Percentiles rank a stretch among this genome's conserved stretches.
Evolutionary conservation across 1,139 yeast genomes (phyloP).

Genomic region (Yamadazyma taylorii): DNA sequence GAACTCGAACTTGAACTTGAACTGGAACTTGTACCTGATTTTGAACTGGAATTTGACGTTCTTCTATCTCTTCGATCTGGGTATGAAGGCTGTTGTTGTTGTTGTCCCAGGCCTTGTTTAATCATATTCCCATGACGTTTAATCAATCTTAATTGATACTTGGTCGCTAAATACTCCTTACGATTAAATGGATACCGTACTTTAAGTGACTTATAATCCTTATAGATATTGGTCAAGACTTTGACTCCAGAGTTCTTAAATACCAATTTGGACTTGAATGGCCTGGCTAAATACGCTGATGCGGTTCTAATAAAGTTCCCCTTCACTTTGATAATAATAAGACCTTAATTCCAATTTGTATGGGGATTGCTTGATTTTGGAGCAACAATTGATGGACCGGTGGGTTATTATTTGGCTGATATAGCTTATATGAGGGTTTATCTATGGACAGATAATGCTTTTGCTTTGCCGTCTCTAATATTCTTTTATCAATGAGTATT

Average conservation of each 20-base stretch:
- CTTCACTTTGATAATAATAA: constrained; percentile 16
- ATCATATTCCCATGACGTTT: constrained; percentile 19
- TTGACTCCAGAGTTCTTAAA: constrained; percentile 10
- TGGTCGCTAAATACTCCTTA: constrained; percentile 11
- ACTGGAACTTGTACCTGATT: neutral
- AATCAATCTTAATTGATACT: constrained; percentile 14
- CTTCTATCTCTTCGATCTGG: too few species aligned
- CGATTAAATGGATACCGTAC: constrained; percentile 16
- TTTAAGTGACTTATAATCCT: constrained; percentile 27
- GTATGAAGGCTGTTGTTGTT: too few species aligned
- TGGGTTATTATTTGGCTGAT: too few species aligned
- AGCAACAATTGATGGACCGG: too few species aligned
- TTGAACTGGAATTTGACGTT: neutral
- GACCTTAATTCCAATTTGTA: too few species aligned
- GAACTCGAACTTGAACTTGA: neutral
- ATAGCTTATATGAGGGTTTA: too few species aligned
- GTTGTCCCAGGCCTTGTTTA: neutral
- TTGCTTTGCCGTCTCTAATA: too few species aligned
- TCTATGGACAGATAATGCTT: too few species aligned
- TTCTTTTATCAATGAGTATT: too few species aligned
- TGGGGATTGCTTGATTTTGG: too few species aligned
- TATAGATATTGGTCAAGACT: constrained; percentile 18
- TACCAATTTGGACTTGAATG: constrained; percentile 8
- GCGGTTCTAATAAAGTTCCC: constrained; percentile 17
- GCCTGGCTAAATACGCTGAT: constrained; percentile 20